Evolutionary conservation across 2,329 filamentous ascomycete species (phyloP), one percentile per base, ranked within the genome.

Genomic region (Fusarium continuum): DNA sequence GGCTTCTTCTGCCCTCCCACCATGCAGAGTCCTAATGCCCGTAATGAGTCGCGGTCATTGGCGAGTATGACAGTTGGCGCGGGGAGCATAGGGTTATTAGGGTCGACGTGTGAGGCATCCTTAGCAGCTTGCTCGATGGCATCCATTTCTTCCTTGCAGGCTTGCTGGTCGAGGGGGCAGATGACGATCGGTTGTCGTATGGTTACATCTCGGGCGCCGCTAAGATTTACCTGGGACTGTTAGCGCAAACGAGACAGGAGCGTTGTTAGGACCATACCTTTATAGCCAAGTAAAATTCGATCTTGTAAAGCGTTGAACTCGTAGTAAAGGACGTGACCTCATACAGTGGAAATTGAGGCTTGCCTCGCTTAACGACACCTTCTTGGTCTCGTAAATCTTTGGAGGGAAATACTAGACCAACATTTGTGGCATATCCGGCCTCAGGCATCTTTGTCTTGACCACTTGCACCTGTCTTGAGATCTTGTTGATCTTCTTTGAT

Each of bases 71-170:
- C 95, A 8, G 86, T 88, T 61, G 89, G 88, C 2, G 93, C 89
- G 1, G 95, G 93, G n/a, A 97, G 78, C 89, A 96, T 93, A 0
- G 93, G 95, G 61, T 96, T 92, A 61, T 95, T 91, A 1, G 90
- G 90, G 68, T 94, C 92, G 59, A 98, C 89, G 61, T 91, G 88
- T 14, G 91, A 90, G 3, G 95, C 94, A 69, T 98, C 94, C 76
- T 93, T 94, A 36, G 95, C 95, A 1, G 95, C 91, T 77, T 97
- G 92, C 74, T 97, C 93, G 64, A 99, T 98, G 31, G 93, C 93
- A 71, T 97, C 93, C 92, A 99, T 97, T 79, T 98, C 95, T 74
- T 97, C 93, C 76, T 96, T 97, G 79, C 95, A 99, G 14, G 90
- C 91, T 67, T 96, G 92, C 72, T 97, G 92, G 73, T 99, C 95